Conservation (phyloP, 495 filamentous ascomycete species). For the Thermothielavioides terrestris region DNA sequence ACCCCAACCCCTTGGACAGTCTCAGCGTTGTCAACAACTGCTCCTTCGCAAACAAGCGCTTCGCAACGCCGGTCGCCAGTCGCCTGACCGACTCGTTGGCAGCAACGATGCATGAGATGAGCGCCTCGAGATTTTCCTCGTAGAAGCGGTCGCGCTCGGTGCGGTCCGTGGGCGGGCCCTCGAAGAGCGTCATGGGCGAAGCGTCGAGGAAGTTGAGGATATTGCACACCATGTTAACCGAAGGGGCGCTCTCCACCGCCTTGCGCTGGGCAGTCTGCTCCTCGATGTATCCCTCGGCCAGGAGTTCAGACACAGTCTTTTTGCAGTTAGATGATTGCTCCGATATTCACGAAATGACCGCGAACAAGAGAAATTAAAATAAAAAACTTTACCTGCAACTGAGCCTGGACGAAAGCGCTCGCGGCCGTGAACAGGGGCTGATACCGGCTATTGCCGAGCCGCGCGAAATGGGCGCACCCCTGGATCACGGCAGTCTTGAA, state of each 20-base stretch:
- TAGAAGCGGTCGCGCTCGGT: slow-evolving; percentile 37
- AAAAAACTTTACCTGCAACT: slow-evolving; percentile 38
- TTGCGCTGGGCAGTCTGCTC: slow-evolving; percentile 33
- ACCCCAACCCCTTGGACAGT: slow-evolving; percentile 32
- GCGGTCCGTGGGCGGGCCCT: slow-evolving; percentile 28
- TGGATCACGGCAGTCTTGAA: slow-evolving; percentile 55
- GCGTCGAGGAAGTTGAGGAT: slow-evolving; percentile 47
- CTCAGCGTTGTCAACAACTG: slow-evolving; percentile 29
- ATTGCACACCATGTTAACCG: slow-evolving; percentile 38
- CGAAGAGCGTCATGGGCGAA: slow-evolving; percentile 44
- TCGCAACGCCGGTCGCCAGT: slow-evolving; percentile 38
- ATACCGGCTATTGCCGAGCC: slow-evolving; percentile 43
- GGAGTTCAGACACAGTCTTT: slow-evolving; percentile 34
- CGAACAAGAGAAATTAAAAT: background rate
- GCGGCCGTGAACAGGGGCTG: slow-evolving; percentile 43
- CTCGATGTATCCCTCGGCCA: slow-evolving; percentile 36
- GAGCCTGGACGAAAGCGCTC: slow-evolving; percentile 46
- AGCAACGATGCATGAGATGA: slow-evolving; percentile 43
- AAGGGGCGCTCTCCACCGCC: slow-evolving; percentile 29
- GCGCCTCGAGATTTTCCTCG: slow-evolving; percentile 41
- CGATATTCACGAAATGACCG: no score
- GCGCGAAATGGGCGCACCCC: slow-evolving; percentile 47
- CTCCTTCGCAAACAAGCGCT: slow-evolving; percentile 38
- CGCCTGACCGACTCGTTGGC: slow-evolving; percentile 42
- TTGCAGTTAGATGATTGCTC: no score